Conservation (phyloP, 1,139 yeast species). For the Hemisphaericaspora lyxosophila region DNA sequence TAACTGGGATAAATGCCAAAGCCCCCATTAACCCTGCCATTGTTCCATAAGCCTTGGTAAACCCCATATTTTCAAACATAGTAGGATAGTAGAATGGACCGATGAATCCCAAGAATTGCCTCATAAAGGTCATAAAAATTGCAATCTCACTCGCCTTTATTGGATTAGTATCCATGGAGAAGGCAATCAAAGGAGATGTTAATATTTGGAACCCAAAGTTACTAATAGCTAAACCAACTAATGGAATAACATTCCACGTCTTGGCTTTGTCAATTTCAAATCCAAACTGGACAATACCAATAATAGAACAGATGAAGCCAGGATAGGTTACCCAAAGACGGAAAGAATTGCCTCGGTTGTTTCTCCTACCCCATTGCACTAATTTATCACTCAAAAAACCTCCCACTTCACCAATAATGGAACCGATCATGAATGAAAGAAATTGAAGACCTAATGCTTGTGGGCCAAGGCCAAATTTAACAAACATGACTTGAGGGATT, state of each 20-base stretch:
- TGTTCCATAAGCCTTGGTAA: conserved; percentile 16
- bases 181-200: conserved; percentile 20
- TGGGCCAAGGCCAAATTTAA: conserved; percentile 18
- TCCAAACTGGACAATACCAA: conserved; percentile 20
- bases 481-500: conserved; percentile 17
- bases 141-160: conserved; percentile 14
- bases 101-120: conserved; percentile 20
- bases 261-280: conserved; percentile 13
- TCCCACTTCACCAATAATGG: conserved; percentile 21
- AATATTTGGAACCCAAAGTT: conserved; percentile 20
- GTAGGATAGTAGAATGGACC: conserved; percentile 23
- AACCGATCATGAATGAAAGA: conserved; percentile 18
- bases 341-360: conserved; percentile 11
- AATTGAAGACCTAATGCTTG: conserved; percentile 22
- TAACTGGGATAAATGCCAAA: conserved; percentile 8
- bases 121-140: conserved; percentile 18
- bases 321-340: conserved; percentile 21
- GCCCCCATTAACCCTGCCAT: conserved; percentile 18
- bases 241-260: conserved; percentile 19
- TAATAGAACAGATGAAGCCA: conserved; percentile 17
- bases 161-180: conserved; percentile 18
- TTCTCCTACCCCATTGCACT: conserved; percentile 14
- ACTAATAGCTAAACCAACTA: conserved; percentile 19
- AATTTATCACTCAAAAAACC: conserved; percentile 20
- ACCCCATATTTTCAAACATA: conserved; percentile 18